phyloP scores from a whole-genome alignment of 129 eudicot species.

The Kitagawia praeruptora region DNA sequence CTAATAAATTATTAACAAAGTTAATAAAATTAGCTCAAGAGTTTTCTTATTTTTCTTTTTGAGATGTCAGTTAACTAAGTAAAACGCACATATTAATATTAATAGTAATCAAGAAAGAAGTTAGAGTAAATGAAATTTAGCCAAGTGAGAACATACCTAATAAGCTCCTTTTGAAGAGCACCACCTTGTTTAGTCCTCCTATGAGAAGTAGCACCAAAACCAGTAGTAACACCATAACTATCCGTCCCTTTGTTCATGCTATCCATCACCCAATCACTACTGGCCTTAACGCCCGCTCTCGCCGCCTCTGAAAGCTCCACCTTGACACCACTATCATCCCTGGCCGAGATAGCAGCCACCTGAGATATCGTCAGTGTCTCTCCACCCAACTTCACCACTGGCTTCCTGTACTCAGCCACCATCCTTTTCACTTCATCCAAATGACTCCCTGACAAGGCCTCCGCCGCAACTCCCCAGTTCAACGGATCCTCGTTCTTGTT shows the following conservation, averaged over 20 bases:
- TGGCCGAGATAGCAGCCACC: slow-evolving; percentile 62
- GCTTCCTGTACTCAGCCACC: slow-evolving; percentile 76
- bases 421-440: slow-evolving; percentile 63
- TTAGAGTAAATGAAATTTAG: background rate
- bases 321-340: slow-evolving; percentile 34
- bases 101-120: no score
- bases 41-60: background rate
- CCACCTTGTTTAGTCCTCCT: slow-evolving; percentile 57
- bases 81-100: no score
- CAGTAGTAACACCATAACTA: slow-evolving; percentile 50
- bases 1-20: no score
- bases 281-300: slow-evolving; percentile 39
- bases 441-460: slow-evolving; percentile 60
- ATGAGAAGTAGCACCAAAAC: slow-evolving; percentile 50
- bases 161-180: slow-evolving; percentile 51
- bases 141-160: slow-evolving; percentile 20
- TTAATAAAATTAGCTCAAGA: background rate
- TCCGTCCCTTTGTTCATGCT: slow-evolving; percentile 48
- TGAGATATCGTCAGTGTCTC: slow-evolving; percentile 51
- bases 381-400: slow-evolving; percentile 59
- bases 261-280: slow-evolving; percentile 55
- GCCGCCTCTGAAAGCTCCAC: slow-evolving; percentile 69
- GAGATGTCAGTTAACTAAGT: background rate
- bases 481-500: slow-evolving; percentile 36
- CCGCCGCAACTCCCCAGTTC: slow-evolving; percentile 74